These are phyloP conservation scores for Abrus precatorius DNA, from an alignment of 306 rosid species.

Conservation along the genomic window DNA sequence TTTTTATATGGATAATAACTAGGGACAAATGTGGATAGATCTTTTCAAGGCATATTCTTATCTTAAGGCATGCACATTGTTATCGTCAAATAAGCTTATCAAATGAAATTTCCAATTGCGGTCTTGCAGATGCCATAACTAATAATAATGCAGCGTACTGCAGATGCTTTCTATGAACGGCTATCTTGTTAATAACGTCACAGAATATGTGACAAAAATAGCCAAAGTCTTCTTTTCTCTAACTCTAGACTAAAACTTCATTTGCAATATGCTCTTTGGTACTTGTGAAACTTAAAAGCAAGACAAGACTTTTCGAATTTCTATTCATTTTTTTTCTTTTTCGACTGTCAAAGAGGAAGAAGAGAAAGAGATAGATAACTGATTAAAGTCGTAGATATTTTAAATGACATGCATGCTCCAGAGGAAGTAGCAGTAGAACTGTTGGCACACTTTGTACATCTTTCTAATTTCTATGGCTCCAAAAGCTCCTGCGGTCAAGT, in stretches of 20 bases:
- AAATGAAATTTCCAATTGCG: slow-evolving; percentile 29
- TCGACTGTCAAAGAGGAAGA: slow-evolving; percentile 23
- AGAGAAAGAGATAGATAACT: background rate
- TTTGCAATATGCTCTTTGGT: slow-evolving; percentile 31
- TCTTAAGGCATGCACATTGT: slow-evolving; percentile 44
- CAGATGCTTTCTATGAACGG: slow-evolving; percentile 42
- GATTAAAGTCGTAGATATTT: slow-evolving; percentile 39
- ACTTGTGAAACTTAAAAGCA: slow-evolving; percentile 34
- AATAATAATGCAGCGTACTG: slow-evolving; percentile 3
- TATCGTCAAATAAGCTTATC: slow-evolving; percentile 19
- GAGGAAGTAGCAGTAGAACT: slow-evolving; percentile 49
- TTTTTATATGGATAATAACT: slow-evolving; percentile 25
- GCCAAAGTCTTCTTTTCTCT: slow-evolving; percentile 11
- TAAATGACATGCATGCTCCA: slow-evolving; percentile 41
- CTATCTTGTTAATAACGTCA: slow-evolving; percentile 43
- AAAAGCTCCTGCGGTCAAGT: slow-evolving; percentile 53
- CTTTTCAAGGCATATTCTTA: slow-evolving; percentile 45
- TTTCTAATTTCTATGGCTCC: slow-evolving; percentile 49
- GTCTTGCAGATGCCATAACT: slow-evolving; percentile 47
- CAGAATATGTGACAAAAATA: slow-evolving; percentile 41
- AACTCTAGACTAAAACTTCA: slow-evolving; percentile 7
- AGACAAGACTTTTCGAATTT: slow-evolving; percentile 29
- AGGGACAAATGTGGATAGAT: slow-evolving; percentile 35
- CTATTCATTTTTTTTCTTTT: slow-evolving; percentile 11
- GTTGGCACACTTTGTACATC: slow-evolving; percentile 1